Evolutionary conservation across 805 yeast genomes (phyloP).

Genomic region (Saccharomycopsis sp.): DNA sequence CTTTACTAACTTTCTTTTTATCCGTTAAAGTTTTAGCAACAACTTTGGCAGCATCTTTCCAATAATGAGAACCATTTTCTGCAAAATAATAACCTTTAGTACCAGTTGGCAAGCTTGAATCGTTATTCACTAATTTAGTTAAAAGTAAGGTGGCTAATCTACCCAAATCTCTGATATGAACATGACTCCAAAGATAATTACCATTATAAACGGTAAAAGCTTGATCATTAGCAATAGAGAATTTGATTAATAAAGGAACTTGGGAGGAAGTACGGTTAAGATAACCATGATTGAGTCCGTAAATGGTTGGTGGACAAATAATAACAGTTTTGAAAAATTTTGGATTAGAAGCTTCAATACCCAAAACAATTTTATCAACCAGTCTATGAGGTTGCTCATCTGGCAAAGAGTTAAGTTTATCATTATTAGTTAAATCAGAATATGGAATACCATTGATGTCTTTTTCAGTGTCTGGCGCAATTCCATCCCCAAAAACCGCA

Average conservation of each 20-base stretch:
- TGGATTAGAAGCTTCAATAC: slow-evolving; percentile 25
- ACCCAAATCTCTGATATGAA: slow-evolving; percentile 29
- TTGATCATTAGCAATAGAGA: slow-evolving; percentile 19
- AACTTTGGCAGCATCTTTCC: slow-evolving; percentile 24
- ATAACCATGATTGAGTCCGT: slow-evolving; percentile 27
- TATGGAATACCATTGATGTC: slow-evolving; percentile 20
- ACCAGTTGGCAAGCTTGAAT: slow-evolving; percentile 23
- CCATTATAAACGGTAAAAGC: slow-evolving; percentile 26
- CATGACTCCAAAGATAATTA: slow-evolving; percentile 26
- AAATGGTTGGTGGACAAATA: slow-evolving; percentile 28
- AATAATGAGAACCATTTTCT: slow-evolving; percentile 24
- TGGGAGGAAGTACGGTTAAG: slow-evolving; percentile 25
- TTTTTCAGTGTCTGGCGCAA: slow-evolving; percentile 16
- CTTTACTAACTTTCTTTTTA: slow-evolving; percentile 17
- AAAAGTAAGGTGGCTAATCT: slow-evolving; percentile 24
- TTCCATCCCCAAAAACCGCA: slow-evolving; percentile 21
- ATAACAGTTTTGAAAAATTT: slow-evolving; percentile 23
- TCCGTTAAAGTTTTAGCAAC: slow-evolving; percentile 20
- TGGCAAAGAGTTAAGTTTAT: slow-evolving; percentile 23
- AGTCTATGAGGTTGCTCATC: slow-evolving; percentile 26
- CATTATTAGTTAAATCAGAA: slow-evolving; percentile 22
- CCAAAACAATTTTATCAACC: slow-evolving; percentile 25
- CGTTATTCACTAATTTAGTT: slow-evolving; percentile 19
- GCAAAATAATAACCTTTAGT: slow-evolving; percentile 29
- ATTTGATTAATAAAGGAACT: slow-evolving; percentile 23